phyloP scores from a whole-genome alignment of 1,139 yeast genomes.

The Geotrichum aggregatum region DNA sequence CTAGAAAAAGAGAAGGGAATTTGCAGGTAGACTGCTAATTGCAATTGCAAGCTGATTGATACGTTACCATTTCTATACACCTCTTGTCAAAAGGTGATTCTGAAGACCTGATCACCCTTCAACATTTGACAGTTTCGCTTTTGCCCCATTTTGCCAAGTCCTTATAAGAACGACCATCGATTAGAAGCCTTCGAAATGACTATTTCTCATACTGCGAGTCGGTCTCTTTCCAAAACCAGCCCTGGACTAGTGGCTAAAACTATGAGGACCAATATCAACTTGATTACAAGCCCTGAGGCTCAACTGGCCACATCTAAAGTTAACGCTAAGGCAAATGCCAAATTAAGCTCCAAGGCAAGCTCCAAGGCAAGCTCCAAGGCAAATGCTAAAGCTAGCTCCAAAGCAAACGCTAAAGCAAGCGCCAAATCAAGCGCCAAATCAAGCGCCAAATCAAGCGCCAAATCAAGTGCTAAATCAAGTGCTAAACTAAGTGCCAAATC shows the following conservation, averaged over 20 bases:
- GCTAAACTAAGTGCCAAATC: neutral
- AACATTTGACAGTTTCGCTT: no score
- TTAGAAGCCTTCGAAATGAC: slow-evolving; percentile 67
- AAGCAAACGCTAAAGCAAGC: neutral
- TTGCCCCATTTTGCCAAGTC: slow-evolving; percentile 98
- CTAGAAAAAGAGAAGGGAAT: neutral
- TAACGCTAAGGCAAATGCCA: no score
- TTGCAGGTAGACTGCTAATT: no score
- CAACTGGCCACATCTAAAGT: no score
- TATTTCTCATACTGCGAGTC: no score
- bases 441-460: neutral
- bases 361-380: neutral
- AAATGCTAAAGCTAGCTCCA: neutral
- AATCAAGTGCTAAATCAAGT: no score
- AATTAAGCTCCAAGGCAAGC: no score
- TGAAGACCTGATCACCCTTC: no score
- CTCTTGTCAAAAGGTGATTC: no score
- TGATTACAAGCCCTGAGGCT: neutral
- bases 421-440: neutral
- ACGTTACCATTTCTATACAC: no score
- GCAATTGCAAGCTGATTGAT: no score
- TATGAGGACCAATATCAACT: neutral
- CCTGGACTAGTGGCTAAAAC: neutral
- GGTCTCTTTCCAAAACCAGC: neutral
- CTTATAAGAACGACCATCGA: slow-evolving; percentile 97